A percentile compares a stretch with the other conserved stretches of the same genome.
These are phyloP conservation scores for Vicia villosa DNA, from an alignment of 306 rosid genomes.

Conservation along the genomic window DNA sequence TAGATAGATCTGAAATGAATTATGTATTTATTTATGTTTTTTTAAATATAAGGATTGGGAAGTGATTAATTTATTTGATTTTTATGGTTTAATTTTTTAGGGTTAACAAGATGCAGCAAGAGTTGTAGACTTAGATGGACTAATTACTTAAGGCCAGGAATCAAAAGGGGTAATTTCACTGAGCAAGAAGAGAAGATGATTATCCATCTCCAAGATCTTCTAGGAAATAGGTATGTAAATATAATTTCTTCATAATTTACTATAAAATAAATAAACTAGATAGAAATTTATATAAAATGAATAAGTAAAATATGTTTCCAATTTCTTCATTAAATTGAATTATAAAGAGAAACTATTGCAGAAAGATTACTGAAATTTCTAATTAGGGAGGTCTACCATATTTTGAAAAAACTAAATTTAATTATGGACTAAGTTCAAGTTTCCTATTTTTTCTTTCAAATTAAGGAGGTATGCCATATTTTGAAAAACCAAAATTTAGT, in stretches of 20 bases:
- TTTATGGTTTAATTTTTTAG: conserved; percentile 40
- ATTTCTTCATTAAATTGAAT: not conserved
- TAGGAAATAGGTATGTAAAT: conserved; percentile 91
- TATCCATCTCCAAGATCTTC: conserved; percentile 91
- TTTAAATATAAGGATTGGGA: not conserved
- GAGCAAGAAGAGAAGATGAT: conserved; percentile 97
- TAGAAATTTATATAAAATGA: not conserved
- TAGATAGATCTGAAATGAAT: not conserved
- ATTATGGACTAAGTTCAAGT: not conserved
- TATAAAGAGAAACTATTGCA: not conserved
- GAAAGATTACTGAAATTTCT: not conserved
- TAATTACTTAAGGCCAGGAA: conserved; percentile 89
- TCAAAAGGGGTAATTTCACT: conserved; percentile 85
- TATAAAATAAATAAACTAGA: not conserved
- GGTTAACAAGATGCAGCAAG: conserved; percentile 83
- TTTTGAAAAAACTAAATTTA: not conserved
- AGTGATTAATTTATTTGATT: not conserved
- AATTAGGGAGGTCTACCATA: not conserved
- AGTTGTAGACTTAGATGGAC: conserved; percentile 98
- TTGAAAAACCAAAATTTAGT: not conserved
- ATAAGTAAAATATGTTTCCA: not conserved
- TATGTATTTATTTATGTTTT: not conserved
- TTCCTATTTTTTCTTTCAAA: not conserved
- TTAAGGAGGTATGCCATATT: not conserved
- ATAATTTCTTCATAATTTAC: not conserved